Percentiles rank a stretch among this genome's conserved stretches.
Conservation (phyloP, 768 basidiomycete species). For the Mycena epipterygia region DNA sequence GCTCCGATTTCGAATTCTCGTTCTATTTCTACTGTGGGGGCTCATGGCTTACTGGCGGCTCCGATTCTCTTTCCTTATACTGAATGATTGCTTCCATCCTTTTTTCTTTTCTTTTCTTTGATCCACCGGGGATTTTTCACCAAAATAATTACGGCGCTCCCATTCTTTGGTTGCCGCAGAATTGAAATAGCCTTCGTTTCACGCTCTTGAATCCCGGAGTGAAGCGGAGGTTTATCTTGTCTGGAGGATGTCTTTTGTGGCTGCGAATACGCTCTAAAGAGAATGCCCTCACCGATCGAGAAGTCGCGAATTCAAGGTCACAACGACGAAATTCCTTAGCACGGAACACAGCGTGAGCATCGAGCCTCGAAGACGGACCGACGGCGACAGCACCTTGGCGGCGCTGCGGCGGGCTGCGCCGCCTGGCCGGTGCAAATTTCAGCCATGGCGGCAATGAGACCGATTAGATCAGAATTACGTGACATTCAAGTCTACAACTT, state of each 20-base stretch:
- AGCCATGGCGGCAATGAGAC: constrained; percentile 3
- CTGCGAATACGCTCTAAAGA: constrained; percentile 12
- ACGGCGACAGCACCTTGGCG: constrained; percentile 9
- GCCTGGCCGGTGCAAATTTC: constrained; percentile 7
- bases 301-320: constrained; percentile 8
- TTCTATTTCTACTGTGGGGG: no score
- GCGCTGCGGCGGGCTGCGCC: constrained; percentile 3
- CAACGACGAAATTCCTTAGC: constrained; percentile 13
- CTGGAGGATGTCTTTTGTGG: constrained; percentile 7
- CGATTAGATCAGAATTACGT: constrained; percentile 3
- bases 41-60: no score
- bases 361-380: constrained; percentile 9
- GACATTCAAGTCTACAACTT: constrained; percentile 1
- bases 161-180: no score
- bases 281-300: constrained; percentile 5
- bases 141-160: no score
- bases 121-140: no score
- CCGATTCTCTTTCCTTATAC: no score
- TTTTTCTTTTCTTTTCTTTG: no score
- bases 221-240: no score
- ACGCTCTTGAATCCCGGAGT: no score
- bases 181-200: no score
- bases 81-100: no score
- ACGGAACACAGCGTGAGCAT: constrained; percentile 11
- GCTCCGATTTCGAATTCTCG: no score